Evolutionary conservation across 1,139 yeast species (phyloP), one percentile per base, ranked within the genome.

Genomic region (Taphrina deformans): DNA sequence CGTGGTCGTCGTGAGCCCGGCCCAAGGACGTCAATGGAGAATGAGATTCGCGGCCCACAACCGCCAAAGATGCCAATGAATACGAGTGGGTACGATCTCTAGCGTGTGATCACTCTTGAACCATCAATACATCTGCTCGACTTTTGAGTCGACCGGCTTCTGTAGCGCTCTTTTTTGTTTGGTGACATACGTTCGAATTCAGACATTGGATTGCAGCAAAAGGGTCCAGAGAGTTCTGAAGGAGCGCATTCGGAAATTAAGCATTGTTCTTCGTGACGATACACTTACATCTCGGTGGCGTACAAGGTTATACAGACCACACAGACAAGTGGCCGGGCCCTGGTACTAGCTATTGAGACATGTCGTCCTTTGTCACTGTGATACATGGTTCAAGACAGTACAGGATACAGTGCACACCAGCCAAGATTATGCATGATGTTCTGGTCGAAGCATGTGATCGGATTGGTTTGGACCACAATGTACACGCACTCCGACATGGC

Each of bases 381-480:
- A 23, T 31, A n/a, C 58, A 50, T 33, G 48, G 52, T 18, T 24
- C 46, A 18, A 33, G 55, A 16, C 62, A 66, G 58, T 41, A 55
- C 40, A 67, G 31, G 26, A 51, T 67, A n/a, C 51, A 45, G 23
- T 51, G 61, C 18, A 14, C 26, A 3, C 68, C 69, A 2, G 58
- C 56, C 33, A 65, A 53, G 14, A 41, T 53, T 21, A 40, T 58
- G 40, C 62, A 62, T 24, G 66, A 62, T 14, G 48, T 67, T 27
- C 60, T 64, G 10, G 50, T 51, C 16, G 56, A 66, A 29, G 68
- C 67, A 9, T 67, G 69, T 35, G 50, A 21, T n/a, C 40, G 24
- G 24, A 62, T 67, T 14, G 61, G 62, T 12, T 46, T 67, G 21
- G 53, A 65, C 23, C 46, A 62, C 31, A 50, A 50, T 16, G 16